Conservation (phyloP, 768 basidiomycete species). For the Cystoderma amianthinum region DNA sequence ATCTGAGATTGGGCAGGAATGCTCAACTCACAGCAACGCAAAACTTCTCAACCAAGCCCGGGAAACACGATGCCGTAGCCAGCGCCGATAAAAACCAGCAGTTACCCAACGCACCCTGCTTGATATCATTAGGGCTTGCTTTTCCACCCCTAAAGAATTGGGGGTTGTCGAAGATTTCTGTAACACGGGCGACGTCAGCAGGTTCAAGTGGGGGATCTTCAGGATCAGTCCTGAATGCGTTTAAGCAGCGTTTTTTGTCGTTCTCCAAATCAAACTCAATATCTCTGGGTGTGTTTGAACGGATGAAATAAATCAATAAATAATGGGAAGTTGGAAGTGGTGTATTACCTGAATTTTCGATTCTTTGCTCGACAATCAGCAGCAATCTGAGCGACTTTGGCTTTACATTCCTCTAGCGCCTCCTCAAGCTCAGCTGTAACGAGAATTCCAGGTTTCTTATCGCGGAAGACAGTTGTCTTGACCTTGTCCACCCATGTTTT, state of each 20-base stretch:
- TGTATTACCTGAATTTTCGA: conserved; percentile 39
- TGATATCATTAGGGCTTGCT: conserved; percentile 33
- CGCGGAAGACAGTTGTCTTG: neutral
- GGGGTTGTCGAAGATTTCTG: conserved; percentile 44
- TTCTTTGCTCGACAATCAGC: conserved; percentile 40
- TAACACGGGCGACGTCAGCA: conserved; percentile 27
- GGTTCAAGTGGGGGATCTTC: conserved; percentile 13
- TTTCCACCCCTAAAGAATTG: conserved; percentile 36
- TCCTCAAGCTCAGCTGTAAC: conserved; percentile 38
- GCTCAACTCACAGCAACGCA: conserved; percentile 32
- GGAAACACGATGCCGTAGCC: conserved; percentile 36
- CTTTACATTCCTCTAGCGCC: conserved; percentile 36
- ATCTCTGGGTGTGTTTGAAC: conserved; percentile 33
- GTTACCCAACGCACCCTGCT: conserved; percentile 43
- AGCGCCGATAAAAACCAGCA: conserved; percentile 51
- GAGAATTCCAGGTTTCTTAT: neutral
- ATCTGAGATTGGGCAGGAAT: too few species aligned
- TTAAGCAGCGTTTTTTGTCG: conserved; percentile 39
- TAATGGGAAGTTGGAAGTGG: conserved; percentile 18
- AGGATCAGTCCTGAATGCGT: conserved; percentile 10
- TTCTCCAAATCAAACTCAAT: conserved; percentile 53
- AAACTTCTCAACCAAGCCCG: conserved; percentile 40
- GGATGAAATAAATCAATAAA: conserved; percentile 56
- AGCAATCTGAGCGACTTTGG: conserved; percentile 36
- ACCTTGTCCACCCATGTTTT: neutral